Evolutionary conservation across 2,329 filamentous ascomycete species (phyloP).

Genomic region (Sclerotinia spermophila): DNA sequence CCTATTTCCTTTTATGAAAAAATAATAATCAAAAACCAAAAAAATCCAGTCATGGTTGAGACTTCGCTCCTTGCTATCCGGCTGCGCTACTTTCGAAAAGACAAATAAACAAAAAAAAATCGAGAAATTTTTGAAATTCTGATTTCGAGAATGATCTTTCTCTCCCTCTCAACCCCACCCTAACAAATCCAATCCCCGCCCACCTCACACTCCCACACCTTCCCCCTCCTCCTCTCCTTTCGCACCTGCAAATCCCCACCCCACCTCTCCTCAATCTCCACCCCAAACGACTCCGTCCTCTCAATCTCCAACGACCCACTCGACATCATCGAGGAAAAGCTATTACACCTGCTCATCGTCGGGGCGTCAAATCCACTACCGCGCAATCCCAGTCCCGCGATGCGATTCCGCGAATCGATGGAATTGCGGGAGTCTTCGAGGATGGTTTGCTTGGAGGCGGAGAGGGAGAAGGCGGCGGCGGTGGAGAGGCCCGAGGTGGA

Average conservation of each 20-base stretch:
- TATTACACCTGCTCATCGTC: neutral
- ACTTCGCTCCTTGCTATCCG: neutral
- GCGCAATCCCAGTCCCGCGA: neutral
- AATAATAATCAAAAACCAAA: too few species aligned
- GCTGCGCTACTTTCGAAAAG: too few species aligned
- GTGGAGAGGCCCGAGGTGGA: neutral
- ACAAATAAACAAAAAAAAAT: neutral
- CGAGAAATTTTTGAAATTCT: neutral
- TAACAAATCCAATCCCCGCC: neutral
- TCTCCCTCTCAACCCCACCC: neutral
- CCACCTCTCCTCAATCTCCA: neutral
- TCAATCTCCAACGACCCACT: neutral
- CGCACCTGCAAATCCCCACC: neutral
- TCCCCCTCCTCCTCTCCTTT: neutral
- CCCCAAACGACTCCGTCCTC: neutral
- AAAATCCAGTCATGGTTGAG: neutral
- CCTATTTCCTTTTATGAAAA: too few species aligned
- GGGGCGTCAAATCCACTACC: neutral
- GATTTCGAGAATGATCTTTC: neutral
- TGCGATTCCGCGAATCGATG: neutral
- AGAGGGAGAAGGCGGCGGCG: neutral
- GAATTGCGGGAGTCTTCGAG: neutral
- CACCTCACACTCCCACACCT: neutral
- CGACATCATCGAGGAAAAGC: neutral
- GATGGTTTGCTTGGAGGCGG: neutral